Conservation (phyloP, 352 stramenopile species). For the Phytophthora pseudosyringae region DNA sequence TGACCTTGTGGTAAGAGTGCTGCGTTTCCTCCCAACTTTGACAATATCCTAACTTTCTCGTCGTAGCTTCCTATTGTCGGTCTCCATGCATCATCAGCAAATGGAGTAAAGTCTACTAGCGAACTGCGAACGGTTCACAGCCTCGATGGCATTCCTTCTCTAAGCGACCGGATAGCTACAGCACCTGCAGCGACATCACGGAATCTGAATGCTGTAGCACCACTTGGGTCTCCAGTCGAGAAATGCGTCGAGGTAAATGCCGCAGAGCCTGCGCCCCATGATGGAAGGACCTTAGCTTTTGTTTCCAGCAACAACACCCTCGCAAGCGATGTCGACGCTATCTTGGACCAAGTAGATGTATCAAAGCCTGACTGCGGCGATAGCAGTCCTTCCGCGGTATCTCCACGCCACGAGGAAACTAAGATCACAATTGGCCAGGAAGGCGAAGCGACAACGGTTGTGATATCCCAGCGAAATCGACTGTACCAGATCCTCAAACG, state of each 20-base stretch:
- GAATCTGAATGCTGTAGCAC: neutral
- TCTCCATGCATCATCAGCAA: conserved; percentile 1
- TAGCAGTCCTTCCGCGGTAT: conserved; percentile 11
- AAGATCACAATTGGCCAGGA: conserved; percentile 62
- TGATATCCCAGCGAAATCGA: conserved; percentile 57
- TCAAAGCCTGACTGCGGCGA: neutral
- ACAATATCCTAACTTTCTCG: neutral
- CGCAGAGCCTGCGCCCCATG: neutral
- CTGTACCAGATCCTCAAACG: conserved; percentile 76
- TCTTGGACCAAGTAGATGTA: neutral
- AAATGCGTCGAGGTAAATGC: neutral
- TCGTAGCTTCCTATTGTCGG: conserved; percentile 17
- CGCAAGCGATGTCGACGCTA: neutral
- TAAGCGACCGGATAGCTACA: conserved; percentile 24
- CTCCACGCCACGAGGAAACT: conserved; percentile 47
- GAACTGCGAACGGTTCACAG: conserved; percentile 23
- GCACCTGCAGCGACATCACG: conserved; percentile 25
- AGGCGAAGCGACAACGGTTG: conserved; percentile 41
- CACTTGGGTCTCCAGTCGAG: conserved; percentile 1
- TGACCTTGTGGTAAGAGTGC: conserved; percentile 11
- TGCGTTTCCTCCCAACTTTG: neutral
- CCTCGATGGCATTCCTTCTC: neutral
- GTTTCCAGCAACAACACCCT: conserved; percentile 4
- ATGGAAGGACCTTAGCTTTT: conserved; percentile 18
- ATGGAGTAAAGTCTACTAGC: conserved; percentile 24